Percentiles rank a stretch among this genome's conserved stretches.
These are phyloP conservation scores for Botryotinia narcissicola DNA, from an alignment of 2,329 filamentous ascomycete genomes.

Conservation along the genomic window DNA sequence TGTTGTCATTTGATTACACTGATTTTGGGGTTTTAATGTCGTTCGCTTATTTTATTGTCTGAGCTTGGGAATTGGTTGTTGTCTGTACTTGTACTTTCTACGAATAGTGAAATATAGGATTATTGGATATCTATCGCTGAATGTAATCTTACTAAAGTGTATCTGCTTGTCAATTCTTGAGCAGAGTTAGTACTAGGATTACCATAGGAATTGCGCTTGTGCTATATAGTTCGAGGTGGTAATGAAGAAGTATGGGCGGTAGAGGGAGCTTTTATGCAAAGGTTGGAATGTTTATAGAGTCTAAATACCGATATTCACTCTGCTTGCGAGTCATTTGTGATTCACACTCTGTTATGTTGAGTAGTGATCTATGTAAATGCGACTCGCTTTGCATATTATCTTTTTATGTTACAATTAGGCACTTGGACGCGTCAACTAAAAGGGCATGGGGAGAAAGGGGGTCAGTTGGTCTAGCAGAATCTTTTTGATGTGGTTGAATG, in stretches of 20 bases:
- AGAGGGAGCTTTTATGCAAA: not conserved
- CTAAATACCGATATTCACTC: not conserved
- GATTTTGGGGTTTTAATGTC: not conserved
- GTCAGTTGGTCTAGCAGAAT: fast-evolving
- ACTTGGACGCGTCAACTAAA: too few relatives aligned
- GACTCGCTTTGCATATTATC: too few relatives aligned
- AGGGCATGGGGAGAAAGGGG: too few relatives aligned
- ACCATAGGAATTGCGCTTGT: not conserved
- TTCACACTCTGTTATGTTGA: not conserved
- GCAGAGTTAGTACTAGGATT: not conserved
- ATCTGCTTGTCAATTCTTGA: too few relatives aligned
- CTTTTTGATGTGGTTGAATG: too few relatives aligned
- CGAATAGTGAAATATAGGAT: too few relatives aligned
- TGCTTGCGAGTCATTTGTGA: not conserved
- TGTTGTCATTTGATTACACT: not conserved
- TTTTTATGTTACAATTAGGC: too few relatives aligned
- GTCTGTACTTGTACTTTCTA: too few relatives aligned
- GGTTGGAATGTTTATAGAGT: too few relatives aligned
- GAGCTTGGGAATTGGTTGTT: not conserved
- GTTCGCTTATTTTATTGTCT: not conserved
- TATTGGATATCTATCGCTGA: too few relatives aligned
- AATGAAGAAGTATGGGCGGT: fast-evolving
- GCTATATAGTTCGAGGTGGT: not conserved
- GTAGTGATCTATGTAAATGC: too few relatives aligned
- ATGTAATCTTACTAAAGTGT: too few relatives aligned